Evolutionary conservation across 2,329 filamentous ascomycete species (phyloP).

Genomic region (Thelonectria blattea): DNA sequence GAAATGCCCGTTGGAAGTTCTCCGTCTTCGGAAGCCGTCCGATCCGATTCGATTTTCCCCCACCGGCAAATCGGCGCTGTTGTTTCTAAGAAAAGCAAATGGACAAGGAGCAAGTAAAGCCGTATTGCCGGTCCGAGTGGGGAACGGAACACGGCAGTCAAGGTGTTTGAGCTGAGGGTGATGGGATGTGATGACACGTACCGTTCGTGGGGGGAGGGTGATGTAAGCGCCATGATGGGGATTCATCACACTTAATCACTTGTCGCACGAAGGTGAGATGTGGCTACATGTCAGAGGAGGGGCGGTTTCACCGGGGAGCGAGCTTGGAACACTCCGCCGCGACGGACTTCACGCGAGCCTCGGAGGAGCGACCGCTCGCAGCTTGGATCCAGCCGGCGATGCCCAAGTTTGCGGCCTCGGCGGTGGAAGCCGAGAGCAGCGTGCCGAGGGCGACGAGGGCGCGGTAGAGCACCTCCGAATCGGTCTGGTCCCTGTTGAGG

Average conservation of each 20-base stretch:
- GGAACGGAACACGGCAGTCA: background rate
- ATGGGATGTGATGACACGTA: slow-evolving; percentile 2
- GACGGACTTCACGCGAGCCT: slow-evolving; percentile 55
- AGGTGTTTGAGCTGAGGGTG: background rate
- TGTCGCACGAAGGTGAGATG: background rate
- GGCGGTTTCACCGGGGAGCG: slow-evolving; percentile 18
- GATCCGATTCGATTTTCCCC: background rate
- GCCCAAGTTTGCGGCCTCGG: slow-evolving; percentile 50
- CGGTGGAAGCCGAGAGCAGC: slow-evolving; percentile 59
- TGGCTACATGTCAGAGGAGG: background rate
- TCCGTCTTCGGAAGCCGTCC: background rate
- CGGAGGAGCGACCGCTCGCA: slow-evolving; percentile 51
- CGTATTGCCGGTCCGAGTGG: slow-evolving; percentile 12
- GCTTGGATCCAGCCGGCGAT: slow-evolving; percentile 49
- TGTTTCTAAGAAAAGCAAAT: background rate
- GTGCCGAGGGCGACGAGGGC: slow-evolving; percentile 85
- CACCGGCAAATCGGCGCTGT: slow-evolving; percentile 1
- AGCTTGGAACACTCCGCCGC: slow-evolving; percentile 54
- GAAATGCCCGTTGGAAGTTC: background rate
- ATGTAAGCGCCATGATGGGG: slow-evolving; percentile 10
- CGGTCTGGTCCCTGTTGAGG: slow-evolving; percentile 65
- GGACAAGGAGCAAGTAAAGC: background rate
- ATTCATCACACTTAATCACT: background rate
- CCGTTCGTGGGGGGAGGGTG: background rate
- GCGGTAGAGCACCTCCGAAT: slow-evolving; percentile 84